Conservation (phyloP, 169 alveolate genomes). For the Cryptosporidium baileyi region DNA sequence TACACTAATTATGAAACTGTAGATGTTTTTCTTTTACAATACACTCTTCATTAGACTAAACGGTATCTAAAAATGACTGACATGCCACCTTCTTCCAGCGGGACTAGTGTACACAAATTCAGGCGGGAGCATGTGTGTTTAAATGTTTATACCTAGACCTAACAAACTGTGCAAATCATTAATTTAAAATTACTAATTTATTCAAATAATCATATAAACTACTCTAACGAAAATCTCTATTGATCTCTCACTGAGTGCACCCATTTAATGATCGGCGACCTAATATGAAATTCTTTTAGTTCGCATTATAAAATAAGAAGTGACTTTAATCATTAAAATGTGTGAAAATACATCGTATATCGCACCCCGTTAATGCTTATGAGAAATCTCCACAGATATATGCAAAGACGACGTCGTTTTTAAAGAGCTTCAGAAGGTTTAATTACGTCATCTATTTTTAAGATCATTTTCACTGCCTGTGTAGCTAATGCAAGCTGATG, state of each 20-base stretch:
- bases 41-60: conserved; percentile 67
- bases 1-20: neutral
- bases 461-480: conserved; percentile 98
- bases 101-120: conserved; percentile 21
- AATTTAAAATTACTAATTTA: no score
- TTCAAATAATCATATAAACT: no score
- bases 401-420: no score
- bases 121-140: conserved; percentile 50
- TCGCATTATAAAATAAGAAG: no score
- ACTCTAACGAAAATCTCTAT: no score
- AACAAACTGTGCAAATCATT: no score
- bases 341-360: no score
- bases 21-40: conserved; percentile 8
- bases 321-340: no score
- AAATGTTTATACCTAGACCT: no score
- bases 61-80: conserved; percentile 64
- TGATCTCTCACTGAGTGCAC: neutral
- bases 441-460: conserved; percentile 97
- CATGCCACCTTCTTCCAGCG: conserved; percentile 67
- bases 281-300: neutral
- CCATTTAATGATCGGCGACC: neutral
- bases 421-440: conserved; percentile 79
- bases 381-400: no score
- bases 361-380: no score
- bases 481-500: conserved; percentile 96